Base-by-base conservation (phyloP, 306 rosid species). In the Calophaca sinica region DNA sequence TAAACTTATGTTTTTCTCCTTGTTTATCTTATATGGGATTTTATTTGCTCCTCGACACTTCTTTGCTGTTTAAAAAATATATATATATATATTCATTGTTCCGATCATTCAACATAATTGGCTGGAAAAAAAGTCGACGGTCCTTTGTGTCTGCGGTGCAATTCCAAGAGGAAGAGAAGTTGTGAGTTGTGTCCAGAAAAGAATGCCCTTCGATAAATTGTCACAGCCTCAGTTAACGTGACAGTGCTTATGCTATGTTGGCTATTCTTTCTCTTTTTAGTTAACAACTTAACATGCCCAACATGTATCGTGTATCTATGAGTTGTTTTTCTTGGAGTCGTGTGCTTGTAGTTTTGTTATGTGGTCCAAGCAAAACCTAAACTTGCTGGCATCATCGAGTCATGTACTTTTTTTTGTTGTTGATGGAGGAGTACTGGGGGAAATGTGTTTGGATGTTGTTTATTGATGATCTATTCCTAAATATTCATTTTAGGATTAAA, bases 291-390 rank as follows among this genome's bases (percentile, higher is more conserved):
- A 54, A 62, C 66, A 44, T 33, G 63, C 79, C 85, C 33, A 79
- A 85, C 87, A 79, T 83, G 64, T 61, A 35, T 63, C 60, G n/a
- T 75, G 39, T 55, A 6, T 49, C 11, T 69, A 41, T 83, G 86
- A 83, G 79, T 81, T 80, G 80, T 51, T 81, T 20, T 64, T 77
- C 70, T 58, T 70, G 61, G 74, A 35, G 57, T 66, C 45, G 51
- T 79, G 44, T 72, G 35, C 3, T 42, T 70, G 75, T 58, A 49
- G 59, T 77, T 73, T 64, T 57, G 64, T 72, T 79, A 50, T 48
- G 80, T 62, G 72, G 81, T 60, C 78, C 82, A 53, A 65, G 54
- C 62, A 70, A 51, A 38, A 52, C 13, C 50, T 39, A 4, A 15
- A 26, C 15, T 53, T 62, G 69, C 15, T 44, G 53, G 4, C 49